A percentile compares a stretch with the other conserved stretches of the same genome.
Evolutionary conservation across 192 early-diverging fungal genomes (phyloP).

Genomic region (Blastocladiella britannica): DNA sequence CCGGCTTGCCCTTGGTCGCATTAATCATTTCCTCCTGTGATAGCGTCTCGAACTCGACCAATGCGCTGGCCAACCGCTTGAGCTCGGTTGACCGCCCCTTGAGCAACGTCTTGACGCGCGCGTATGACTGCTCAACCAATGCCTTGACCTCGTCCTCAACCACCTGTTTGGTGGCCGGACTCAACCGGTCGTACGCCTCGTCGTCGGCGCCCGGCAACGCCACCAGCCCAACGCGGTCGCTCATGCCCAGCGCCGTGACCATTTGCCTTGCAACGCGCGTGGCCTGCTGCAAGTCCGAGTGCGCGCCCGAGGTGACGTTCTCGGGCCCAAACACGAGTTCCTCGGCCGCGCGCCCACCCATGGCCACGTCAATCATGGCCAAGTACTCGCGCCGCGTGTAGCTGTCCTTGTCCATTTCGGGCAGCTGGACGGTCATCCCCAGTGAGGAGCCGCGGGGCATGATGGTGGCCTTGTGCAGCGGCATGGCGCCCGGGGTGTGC

Average conservation of each 20-base stretch:
- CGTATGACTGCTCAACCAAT: constrained; percentile 49
- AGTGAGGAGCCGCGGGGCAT: constrained; percentile 81
- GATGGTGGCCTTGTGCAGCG: constrained; percentile 94
- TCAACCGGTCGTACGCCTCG: constrained; percentile 37
- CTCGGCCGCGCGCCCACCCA: constrained; percentile 97
- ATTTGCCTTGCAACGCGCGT: constrained; percentile 73
- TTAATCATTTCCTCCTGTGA: constrained; percentile 64
- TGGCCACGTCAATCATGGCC: constrained; percentile 81
- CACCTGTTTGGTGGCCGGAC: constrained; percentile 46
- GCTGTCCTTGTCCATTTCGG: constrained; percentile 61
- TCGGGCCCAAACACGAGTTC: constrained; percentile 88
- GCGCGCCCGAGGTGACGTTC: constrained; percentile 83
- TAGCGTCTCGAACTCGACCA: constrained; percentile 89
- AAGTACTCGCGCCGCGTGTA: constrained; percentile 61
- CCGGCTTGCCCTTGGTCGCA: constrained; percentile 45
- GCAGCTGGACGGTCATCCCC: constrained; percentile 79
- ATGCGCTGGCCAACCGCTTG: constrained; percentile 70
- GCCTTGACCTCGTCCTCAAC: constrained; percentile 73
- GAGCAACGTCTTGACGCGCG: constrained; percentile 48
- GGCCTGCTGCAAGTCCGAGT: constrained; percentile 76
- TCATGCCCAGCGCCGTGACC: constrained; percentile 88
- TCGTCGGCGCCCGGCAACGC: constrained; percentile 56
- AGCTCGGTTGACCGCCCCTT: constrained; percentile 64
- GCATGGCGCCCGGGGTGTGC: constrained; percentile 85
- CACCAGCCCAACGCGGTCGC: constrained; percentile 72